Base-by-base conservation (phyloP, 768 basidiomycete genomes). In the Pisolithus microcarpus region DNA sequence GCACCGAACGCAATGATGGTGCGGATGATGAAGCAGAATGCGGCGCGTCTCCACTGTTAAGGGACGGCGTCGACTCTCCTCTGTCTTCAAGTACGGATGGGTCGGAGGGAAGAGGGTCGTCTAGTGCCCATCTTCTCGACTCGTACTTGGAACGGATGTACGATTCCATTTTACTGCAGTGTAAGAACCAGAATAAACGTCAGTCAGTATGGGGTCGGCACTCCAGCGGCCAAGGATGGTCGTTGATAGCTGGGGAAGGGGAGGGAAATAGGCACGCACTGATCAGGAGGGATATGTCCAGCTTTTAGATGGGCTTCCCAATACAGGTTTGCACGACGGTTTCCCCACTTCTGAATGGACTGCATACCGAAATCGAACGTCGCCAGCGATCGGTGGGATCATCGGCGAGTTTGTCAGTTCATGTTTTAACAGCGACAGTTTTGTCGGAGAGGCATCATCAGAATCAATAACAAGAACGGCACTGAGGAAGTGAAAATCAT, bases 131-230 rank as follows among this genome's bases (percentile, higher is more conserved):
- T 51, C 95, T 76, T 23, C 79, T 77, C 2, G 87, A 82, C 68
- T 99, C 95, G 66, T 99, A 99, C 67, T 99, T 98, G 19, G 90
- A 93, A 46, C 95, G 85, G 53, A 98, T 88, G 69, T 93, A 98
- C 0, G 90, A 92, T 52, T 98, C 95, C 76, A 98, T 93, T 79
- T 98, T 98, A 66, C 94, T 95, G 63, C n/a, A 50, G 36, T 43
- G 19, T 16, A 30, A 30, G 30, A 30, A 30, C 3, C 30, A 30
- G 30, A 30, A 30, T 30, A 7, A 8, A 10, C 4, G 8, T 3
- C 11, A 15, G 34, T 34, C 34, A 34, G 34, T 34, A 34, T 5
- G 34, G 34, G 34, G 13, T 34, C 34, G 34, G 11, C 34, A 34
- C 13, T 34, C 13, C 34, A 15, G 13, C 34, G 4, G 11, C 13